Percentiles rank a stretch among this genome's conserved stretches.
Evolutionary conservation across 495 filamentous ascomycete species (phyloP).

Genomic region (Chaetomium fimeti): DNA sequence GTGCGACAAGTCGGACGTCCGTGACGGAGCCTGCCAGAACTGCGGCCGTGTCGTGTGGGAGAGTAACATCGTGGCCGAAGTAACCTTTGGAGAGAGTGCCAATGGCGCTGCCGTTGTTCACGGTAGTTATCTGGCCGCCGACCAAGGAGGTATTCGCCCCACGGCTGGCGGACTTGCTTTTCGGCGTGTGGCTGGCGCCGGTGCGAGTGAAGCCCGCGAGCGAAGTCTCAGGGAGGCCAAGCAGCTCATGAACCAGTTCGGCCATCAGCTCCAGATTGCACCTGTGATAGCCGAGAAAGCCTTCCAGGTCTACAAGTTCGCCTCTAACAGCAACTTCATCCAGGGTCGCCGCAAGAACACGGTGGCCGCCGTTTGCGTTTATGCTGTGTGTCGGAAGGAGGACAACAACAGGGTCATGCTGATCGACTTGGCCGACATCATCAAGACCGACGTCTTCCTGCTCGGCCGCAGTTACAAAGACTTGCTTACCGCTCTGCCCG

Average conservation of each 20-base stretch:
- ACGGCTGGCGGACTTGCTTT: slow-evolving; percentile 45
- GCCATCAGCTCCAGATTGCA: slow-evolving; percentile 53
- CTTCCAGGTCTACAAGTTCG: slow-evolving; percentile 73
- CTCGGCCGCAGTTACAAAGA: slow-evolving; percentile 80
- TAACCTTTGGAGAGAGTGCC: slow-evolving; percentile 81
- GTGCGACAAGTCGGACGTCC: slow-evolving; percentile 42
- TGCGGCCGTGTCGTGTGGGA: slow-evolving; percentile 82
- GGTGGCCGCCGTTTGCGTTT: slow-evolving; percentile 82
- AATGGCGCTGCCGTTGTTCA: slow-evolving; percentile 87
- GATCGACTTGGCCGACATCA: slow-evolving; percentile 89
- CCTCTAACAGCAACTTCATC: slow-evolving; percentile 74
- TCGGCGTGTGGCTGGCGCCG: slow-evolving; percentile 40
- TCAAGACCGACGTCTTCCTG: slow-evolving; percentile 87
- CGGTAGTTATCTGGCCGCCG: slow-evolving; percentile 79
- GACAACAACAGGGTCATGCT: slow-evolving; percentile 69
- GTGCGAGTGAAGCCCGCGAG: slow-evolving; percentile 56
- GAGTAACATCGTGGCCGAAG: slow-evolving; percentile 84
- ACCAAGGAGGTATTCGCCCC: slow-evolving; percentile 57
- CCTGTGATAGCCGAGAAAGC: slow-evolving; percentile 61
- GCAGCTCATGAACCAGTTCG: slow-evolving; percentile 46
- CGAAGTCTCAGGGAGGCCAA: slow-evolving; percentile 64
- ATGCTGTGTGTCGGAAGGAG: slow-evolving; percentile 73
- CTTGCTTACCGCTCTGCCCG: slow-evolving; percentile 65
- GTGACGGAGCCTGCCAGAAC: slow-evolving; percentile 65
- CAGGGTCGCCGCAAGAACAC: slow-evolving; percentile 82